These are phyloP conservation scores for Coprinellus aureogranulatus DNA, from an alignment of 768 basidiomycete genomes.

Conservation along the genomic window DNA sequence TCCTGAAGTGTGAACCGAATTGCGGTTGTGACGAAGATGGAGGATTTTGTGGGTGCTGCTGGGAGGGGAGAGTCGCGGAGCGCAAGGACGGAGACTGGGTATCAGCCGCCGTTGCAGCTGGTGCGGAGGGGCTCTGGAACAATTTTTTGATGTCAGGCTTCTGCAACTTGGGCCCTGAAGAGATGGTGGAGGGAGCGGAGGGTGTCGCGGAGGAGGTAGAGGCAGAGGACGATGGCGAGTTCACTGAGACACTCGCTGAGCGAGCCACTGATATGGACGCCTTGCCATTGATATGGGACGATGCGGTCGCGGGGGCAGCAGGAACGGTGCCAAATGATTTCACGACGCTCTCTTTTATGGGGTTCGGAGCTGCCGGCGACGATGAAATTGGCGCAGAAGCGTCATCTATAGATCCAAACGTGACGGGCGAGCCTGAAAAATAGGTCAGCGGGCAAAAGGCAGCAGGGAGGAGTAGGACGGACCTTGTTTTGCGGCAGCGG, in stretches of 20 bases:
- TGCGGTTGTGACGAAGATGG: slow-evolving; percentile 29
- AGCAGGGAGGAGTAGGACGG: slow-evolving; percentile 18
- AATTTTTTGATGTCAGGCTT: slow-evolving; percentile 60
- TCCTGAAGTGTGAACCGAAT: slow-evolving; percentile 40
- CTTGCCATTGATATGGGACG: slow-evolving; percentile 62
- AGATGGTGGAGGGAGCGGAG: slow-evolving; percentile 30
- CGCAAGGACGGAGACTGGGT: slow-evolving; percentile 58
- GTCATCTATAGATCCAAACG: slow-evolving; percentile 91
- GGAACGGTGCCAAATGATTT: slow-evolving; percentile 82
- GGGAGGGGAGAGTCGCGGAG: slow-evolving; percentile 51
- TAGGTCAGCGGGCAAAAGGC: slow-evolving; percentile 12
- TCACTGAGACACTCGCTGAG: slow-evolving; percentile 27
- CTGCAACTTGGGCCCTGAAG: slow-evolving; percentile 34
- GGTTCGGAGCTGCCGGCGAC: slow-evolving; percentile 69
- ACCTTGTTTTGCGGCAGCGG: slow-evolving; percentile 67
- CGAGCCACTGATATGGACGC: slow-evolving; percentile 41
- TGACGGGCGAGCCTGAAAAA: slow-evolving; percentile 60
- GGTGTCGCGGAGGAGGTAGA: slow-evolving; percentile 32
- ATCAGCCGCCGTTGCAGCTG: slow-evolving; percentile 52
- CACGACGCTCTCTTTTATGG: slow-evolving; percentile 70
- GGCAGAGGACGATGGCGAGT: slow-evolving; percentile 37
- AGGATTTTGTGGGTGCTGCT: slow-evolving; percentile 31
- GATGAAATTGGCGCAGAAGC: slow-evolving; percentile 74
- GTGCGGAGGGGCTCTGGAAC: slow-evolving; percentile 57
- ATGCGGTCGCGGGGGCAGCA: slow-evolving; percentile 34